Conservation (phyloP, 2,329 filamentous ascomycete genomes). For the Stagonosporopsis tanaceti region DNA sequence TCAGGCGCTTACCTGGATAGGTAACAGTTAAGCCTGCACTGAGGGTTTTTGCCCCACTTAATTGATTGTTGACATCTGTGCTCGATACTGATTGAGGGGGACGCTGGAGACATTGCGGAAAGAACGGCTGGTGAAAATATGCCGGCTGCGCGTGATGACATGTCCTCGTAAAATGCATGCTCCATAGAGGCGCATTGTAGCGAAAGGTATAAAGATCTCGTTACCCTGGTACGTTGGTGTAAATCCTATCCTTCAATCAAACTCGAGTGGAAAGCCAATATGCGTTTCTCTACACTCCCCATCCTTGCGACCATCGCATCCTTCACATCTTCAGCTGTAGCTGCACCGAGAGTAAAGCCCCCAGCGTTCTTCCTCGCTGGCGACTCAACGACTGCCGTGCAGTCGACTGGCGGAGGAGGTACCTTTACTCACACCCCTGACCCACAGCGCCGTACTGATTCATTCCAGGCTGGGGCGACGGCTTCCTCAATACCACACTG, state of each 20-base stretch:
- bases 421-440: background rate
- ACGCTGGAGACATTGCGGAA: background rate
- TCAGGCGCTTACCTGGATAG: too few relatives aligned
- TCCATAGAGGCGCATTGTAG: background rate
- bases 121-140: background rate
- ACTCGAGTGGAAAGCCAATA: background rate
- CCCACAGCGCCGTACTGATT: slow-evolving; percentile 1
- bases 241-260: background rate
- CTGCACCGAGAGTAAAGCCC: slow-evolving; percentile 18
- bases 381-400: slow-evolving; percentile 48
- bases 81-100: slow-evolving; percentile 13
- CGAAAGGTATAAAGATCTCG: background rate
- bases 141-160: background rate
- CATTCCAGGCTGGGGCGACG: slow-evolving; percentile 62
- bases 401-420: slow-evolving; percentile 32
- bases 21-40: too few relatives aligned
- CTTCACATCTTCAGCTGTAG: slow-evolving; percentile 1
- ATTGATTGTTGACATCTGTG: background rate
- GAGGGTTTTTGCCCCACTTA: too few relatives aligned
- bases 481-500: slow-evolving; percentile 61
- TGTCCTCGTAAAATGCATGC: background rate
- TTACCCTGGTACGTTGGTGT: background rate
- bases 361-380: slow-evolving; percentile 46
- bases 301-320: slow-evolving; percentile 12
- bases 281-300: slow-evolving; percentile 12